Evolutionary conservation across 352 stramenopile genomes (phyloP).

Genomic region (Elongisporangium undulatum): DNA sequence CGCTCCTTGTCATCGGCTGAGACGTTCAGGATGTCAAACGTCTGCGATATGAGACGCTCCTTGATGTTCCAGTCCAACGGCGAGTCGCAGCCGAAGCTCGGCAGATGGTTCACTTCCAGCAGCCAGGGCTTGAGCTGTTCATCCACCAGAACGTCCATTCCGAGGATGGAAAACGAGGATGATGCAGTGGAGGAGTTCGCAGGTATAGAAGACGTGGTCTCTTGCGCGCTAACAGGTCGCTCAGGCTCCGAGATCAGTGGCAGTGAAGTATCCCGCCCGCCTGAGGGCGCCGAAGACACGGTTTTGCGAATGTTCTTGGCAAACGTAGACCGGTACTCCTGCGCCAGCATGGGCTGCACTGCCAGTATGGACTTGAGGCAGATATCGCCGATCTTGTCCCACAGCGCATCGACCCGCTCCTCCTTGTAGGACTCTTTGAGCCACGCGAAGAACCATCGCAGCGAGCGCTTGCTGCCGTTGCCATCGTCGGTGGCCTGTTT

Average conservation of each 20-base stretch:
- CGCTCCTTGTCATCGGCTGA: constrained; percentile 67
- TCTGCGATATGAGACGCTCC: constrained; percentile 90
- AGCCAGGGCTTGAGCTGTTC: constrained; percentile 93
- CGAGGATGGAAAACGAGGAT: constrained; percentile 91
- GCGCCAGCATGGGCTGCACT: constrained; percentile 89
- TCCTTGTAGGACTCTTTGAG: constrained; percentile 62
- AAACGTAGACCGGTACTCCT: constrained; percentile 91
- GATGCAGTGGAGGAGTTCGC: constrained; percentile 12
- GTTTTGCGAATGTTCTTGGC: constrained; percentile 71
- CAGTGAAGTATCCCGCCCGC: constrained; percentile 1
- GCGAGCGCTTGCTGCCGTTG: constrained; percentile 80
- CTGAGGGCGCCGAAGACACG: constrained; percentile 29
- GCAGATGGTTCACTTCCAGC: constrained; percentile 97
- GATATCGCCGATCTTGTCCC: constrained; percentile 92
- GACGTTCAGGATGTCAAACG: constrained; percentile 86
- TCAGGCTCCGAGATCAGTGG: constrained; percentile 4
- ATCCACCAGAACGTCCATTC: constrained; percentile 97
- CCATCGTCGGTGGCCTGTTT: constrained; percentile 55
- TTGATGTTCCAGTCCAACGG: constrained; percentile 95
- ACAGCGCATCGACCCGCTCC: constrained; percentile 73
- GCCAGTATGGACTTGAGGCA: constrained; percentile 92
- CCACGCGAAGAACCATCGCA: constrained; percentile 93
- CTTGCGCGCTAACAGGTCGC: constrained; percentile 14
- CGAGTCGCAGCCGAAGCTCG: constrained; percentile 94
- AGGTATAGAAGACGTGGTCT: background rate